phyloP scores from a whole-genome alignment of 768 basidiomycete genomes.

The Agaricus subrufescens region DNA sequence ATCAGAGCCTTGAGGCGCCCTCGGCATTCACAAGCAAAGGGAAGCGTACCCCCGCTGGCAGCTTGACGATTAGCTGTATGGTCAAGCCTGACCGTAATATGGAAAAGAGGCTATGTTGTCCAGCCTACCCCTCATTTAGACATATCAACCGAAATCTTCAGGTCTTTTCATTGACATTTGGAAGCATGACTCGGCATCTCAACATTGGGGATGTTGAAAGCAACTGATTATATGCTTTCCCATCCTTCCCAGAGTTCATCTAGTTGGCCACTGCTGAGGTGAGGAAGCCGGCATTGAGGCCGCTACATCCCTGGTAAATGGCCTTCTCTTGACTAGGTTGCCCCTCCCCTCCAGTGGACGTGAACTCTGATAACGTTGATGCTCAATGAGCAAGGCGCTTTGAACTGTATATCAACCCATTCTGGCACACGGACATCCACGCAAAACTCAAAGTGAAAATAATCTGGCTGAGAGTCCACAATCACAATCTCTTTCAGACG shows the following conservation, averaged over 20 bases:
- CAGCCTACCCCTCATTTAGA: background rate
- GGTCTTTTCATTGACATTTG: slow-evolving; percentile 89
- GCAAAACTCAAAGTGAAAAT: slow-evolving; percentile 26
- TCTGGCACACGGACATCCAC: slow-evolving; percentile 27
- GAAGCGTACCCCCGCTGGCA: slow-evolving; percentile 83
- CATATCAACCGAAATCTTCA: slow-evolving; percentile 24
- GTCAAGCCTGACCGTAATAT: slow-evolving; percentile 92
- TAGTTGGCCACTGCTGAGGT: slow-evolving; percentile 77
- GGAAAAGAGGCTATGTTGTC: slow-evolving; percentile 68
- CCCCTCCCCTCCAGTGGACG: slow-evolving; percentile 48
- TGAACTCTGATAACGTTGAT: slow-evolving; percentile 23
- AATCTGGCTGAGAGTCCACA: background rate
- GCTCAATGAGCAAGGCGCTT: slow-evolving; percentile 37
- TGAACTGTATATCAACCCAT: slow-evolving; percentile 32
- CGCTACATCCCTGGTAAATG: slow-evolving; percentile 31
- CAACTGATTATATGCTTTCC: slow-evolving; percentile 84
- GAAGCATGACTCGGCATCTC: slow-evolving; percentile 83
- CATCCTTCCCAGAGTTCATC: slow-evolving; percentile 81
- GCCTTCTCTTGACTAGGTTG: slow-evolving; percentile 24
- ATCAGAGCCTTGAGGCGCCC: slow-evolving; percentile 44
- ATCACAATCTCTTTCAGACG: background rate
- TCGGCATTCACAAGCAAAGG: slow-evolving; percentile 61
- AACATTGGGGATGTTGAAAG: slow-evolving; percentile 86
- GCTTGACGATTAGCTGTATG: slow-evolving; percentile 88
- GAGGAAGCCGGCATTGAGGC: slow-evolving; percentile 71